phyloP scores from a whole-genome alignment of 495 filamentous ascomycete species.

The Daldinia childiae region DNA sequence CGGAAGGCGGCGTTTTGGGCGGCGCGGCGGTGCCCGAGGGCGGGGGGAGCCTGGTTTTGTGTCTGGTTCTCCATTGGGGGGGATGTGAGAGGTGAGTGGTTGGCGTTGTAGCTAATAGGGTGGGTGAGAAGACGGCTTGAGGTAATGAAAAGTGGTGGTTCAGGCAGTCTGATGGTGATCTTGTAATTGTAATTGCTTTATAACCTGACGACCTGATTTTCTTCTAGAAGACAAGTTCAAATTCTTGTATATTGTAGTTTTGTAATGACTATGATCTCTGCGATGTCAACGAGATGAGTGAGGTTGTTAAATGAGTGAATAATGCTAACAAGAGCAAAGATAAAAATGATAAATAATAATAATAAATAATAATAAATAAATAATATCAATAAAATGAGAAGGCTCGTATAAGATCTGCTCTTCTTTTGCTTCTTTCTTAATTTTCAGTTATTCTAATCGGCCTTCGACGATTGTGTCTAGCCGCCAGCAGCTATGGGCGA shows the following conservation, averaged over 20 bases:
- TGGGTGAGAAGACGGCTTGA: neutral
- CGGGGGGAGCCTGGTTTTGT: conserved; percentile 7
- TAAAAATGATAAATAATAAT: neutral
- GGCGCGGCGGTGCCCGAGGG: conserved; percentile 46
- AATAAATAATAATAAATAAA: neutral
- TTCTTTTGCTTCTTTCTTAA: neutral
- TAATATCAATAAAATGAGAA: conserved; percentile 3
- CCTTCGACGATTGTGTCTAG: conserved; percentile 42
- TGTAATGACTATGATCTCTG: neutral
- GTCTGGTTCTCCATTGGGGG: conserved; percentile 39
- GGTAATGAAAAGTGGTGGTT: neutral
- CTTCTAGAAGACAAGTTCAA: neutral
- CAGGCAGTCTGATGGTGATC: neutral
- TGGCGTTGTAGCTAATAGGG: neutral
- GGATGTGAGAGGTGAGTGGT: neutral
- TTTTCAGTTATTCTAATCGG: conserved; percentile 15
- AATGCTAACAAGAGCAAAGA: neutral
- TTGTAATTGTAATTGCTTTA: neutral
- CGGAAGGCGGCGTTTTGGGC: conserved; percentile 50
- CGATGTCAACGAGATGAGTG: neutral
- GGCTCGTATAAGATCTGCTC: neutral
- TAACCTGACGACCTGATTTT: neutral
- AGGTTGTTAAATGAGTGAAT: neutral
- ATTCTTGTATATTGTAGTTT: neutral
- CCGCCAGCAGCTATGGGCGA: conserved; percentile 46